Evolutionary conservation across 768 basidiomycete species (phyloP).

Genomic region (Lentinus brumalis): DNA sequence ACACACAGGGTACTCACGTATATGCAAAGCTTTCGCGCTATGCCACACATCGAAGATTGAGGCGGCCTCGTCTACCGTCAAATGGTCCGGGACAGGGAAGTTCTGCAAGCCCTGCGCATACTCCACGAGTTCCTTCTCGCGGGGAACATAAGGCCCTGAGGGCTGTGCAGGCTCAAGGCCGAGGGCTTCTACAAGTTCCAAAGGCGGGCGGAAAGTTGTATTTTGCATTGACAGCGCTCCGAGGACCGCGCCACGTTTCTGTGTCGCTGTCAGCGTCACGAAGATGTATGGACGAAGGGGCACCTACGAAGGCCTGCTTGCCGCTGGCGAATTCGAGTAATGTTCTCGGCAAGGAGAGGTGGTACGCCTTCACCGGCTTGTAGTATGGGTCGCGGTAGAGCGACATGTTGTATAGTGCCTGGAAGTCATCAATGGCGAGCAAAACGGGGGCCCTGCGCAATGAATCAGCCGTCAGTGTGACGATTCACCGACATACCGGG

Average conservation of each 20-base stretch:
- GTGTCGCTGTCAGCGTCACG: background rate
- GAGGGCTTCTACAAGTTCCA: conserved; percentile 69
- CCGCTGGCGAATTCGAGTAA: conserved; percentile 82
- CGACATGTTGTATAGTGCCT: conserved; percentile 70
- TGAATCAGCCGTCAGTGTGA: background rate
- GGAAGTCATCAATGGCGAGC: conserved; percentile 87
- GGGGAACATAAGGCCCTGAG: conserved; percentile 57
- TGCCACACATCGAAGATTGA: conserved; percentile 79
- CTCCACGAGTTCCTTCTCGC: conserved; percentile 46
- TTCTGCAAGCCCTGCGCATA: conserved; percentile 59
- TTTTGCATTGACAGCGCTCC: conserved; percentile 69
- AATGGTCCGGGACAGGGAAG: conserved; percentile 54
- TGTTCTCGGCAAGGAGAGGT: conserved; percentile 77
- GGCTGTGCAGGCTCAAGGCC: conserved; percentile 43
- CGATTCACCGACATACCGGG: background rate
- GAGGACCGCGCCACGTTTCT: conserved; percentile 74
- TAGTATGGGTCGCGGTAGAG: conserved; percentile 77
- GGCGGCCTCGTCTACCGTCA: conserved; percentile 69
- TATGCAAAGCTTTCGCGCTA: conserved; percentile 55
- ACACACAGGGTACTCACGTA: conserved; percentile 24
- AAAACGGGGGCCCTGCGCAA: conserved; percentile 68
- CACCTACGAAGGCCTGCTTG: conserved; percentile 62
- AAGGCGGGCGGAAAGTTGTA: conserved; percentile 55
- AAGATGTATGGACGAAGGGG: background rate
- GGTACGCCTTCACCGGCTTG: conserved; percentile 66